These are phyloP conservation scores for Aspergillus sp. DNA, from an alignment of 2,329 filamentous ascomycete species.

Conservation along the genomic window DNA sequence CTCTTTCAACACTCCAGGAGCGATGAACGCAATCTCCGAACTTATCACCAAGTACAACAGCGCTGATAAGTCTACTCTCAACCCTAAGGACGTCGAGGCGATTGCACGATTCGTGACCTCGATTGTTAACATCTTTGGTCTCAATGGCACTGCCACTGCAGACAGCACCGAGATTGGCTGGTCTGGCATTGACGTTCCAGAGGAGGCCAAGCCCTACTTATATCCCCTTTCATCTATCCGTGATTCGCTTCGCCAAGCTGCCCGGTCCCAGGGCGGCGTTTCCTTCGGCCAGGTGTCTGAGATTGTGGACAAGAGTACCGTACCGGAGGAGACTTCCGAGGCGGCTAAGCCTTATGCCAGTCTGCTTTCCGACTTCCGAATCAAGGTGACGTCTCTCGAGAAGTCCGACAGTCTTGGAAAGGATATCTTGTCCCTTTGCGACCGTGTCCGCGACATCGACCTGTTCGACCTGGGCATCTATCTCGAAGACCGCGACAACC, in stretches of 20 bases:
- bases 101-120: slow-evolving; percentile 74
- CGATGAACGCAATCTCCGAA: slow-evolving; percentile 70
- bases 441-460: slow-evolving; percentile 71
- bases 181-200: slow-evolving; percentile 58
- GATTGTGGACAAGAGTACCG: slow-evolving; percentile 27
- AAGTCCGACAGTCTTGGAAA: slow-evolving; percentile 55
- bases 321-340: slow-evolving; percentile 18
- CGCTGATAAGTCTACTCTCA: slow-evolving; percentile 40
- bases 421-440: slow-evolving; percentile 68
- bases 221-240: slow-evolving; percentile 52
- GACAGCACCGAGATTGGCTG: slow-evolving; percentile 50
- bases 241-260: slow-evolving; percentile 52
- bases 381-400: slow-evolving; percentile 31
- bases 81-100: slow-evolving; percentile 43
- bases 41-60: slow-evolving; percentile 72
- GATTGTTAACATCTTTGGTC: slow-evolving; percentile 76
- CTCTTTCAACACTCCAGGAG: slow-evolving; percentile 78
- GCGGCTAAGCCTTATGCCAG: slow-evolving; percentile 41
- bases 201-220: slow-evolving; percentile 54
- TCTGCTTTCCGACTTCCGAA: slow-evolving; percentile 39
- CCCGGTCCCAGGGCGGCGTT: slow-evolving; percentile 44
- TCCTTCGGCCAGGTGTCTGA: slow-evolving; percentile 31
- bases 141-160: slow-evolving; percentile 43
- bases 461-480: slow-evolving; percentile 80
- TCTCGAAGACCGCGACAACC: slow-evolving; percentile 68